phyloP scores from a whole-genome alignment of 768 basidiomycete species.

The Hemileccinum impolitum region DNA sequence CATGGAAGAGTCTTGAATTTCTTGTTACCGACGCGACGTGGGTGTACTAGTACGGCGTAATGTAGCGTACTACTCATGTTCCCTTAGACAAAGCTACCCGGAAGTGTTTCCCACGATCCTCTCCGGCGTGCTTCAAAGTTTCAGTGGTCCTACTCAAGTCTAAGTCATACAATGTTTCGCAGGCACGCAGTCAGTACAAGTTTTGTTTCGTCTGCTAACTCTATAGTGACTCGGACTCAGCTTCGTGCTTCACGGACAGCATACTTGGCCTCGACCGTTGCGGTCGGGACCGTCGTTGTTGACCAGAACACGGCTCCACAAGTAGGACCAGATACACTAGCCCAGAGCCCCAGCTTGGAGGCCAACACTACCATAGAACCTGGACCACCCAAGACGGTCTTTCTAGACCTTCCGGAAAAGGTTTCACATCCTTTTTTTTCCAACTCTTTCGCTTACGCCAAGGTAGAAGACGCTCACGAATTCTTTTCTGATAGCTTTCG shows the following conservation, averaged over 20 bases:
- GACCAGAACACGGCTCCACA: conserved; percentile 8
- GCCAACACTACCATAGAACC: conserved; percentile 2
- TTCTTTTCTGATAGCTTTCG: conserved; percentile 53
- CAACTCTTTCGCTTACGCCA: no score
- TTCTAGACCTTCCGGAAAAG: conserved; percentile 26
- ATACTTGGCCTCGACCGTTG: conserved; percentile 17
- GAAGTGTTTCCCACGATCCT: conserved; percentile 9
- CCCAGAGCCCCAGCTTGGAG: background rate
- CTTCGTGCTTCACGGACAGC: conserved; percentile 25
- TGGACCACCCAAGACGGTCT: conserved; percentile 11
- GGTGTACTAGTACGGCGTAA: no score
- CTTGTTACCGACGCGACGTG: no score
- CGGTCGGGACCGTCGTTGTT: conserved; percentile 13
- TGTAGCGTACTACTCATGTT: no score
- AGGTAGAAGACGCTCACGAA: no score
- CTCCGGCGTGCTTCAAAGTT: background rate
- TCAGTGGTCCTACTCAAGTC: no score
- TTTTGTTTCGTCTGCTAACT: background rate
- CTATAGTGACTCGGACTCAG: conserved; percentile 3
- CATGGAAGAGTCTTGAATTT: no score
- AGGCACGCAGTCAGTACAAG: conserved; percentile 21
- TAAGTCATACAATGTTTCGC: conserved; percentile 20
- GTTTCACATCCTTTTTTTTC: conserved; percentile 5
- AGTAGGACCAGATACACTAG: background rate
- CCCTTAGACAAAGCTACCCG: no score